Evolutionary conservation across 108 stramenopile genomes (phyloP), one percentile per base, ranked within the genome.

Genomic region (Epithemia pelagica): DNA sequence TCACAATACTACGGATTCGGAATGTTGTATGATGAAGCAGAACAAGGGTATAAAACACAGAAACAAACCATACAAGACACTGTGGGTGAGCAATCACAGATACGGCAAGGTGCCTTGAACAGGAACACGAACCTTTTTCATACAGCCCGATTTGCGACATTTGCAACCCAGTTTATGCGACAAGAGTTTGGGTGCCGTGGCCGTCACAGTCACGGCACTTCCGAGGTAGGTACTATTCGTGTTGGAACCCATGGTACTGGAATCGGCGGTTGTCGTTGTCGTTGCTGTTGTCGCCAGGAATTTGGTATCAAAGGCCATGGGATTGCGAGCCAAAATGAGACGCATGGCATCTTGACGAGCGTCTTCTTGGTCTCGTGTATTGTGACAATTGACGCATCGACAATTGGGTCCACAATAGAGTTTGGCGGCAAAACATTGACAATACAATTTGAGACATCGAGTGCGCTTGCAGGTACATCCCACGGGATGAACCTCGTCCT

Each of bases 381-480:
- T 96, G 64, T 74, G 63, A 70, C 96, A 97, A 57, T 59, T 63
- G 62, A 77, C 51, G 62, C 89, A 91, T 23, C 90, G 80, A 66
- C 92, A 91, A 51, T 75, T 77, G 32, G 64, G 8, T 61, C 78
- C 80, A 67, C 89, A 91, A 56, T 82, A 77, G 33, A 73, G 70
- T 63, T 90, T 80, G 54, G 76, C 71, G 21, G 95, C 89, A 68
- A 98, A 98, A 67, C 97, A 98, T 70, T 97, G 95, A 75, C 97
- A 98, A 77, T 99, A 99, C 28, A 97, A 76, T 78, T 99, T 99
- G 52, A 99, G 85, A 70, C 98, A 99, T 65, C 86, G 81, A 19
- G 95, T 94, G 75, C 95, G 93, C 73, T 96, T 96, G 77, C 98
- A 99, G 29, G 97, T 97, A 78, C 98, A 99, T 54, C 85, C 70